phyloP scores from a whole-genome alignment of 208 protist species.

The Wallacemonas sp. region DNA sequence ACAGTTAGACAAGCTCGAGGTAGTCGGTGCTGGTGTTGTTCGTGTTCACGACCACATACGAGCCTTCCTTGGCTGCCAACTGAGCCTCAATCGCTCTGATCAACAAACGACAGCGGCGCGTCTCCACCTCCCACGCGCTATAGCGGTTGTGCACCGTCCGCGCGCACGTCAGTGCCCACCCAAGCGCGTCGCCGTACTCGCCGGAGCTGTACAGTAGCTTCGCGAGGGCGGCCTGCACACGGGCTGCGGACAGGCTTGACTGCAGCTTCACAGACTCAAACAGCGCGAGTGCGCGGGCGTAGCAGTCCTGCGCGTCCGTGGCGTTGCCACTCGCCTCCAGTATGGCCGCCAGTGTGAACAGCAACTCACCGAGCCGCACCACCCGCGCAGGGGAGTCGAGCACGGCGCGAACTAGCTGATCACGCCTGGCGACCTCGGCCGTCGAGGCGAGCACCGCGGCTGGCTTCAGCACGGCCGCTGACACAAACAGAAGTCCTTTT shows the following conservation, averaged over 20 bases:
- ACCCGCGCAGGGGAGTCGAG: conserved; percentile 10
- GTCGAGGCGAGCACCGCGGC: conserved; percentile 31
- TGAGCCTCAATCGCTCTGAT: conserved; percentile 27
- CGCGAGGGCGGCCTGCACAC: conserved; percentile 33
- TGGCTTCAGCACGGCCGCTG: conserved; percentile 35
- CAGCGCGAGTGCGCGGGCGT: conserved; percentile 41
- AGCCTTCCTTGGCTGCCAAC: conserved; percentile 38
- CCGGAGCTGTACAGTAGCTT: conserved; percentile 44
- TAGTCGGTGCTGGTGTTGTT: conserved; percentile 5
- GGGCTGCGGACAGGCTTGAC: conserved; percentile 24
- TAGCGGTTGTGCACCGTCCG: conserved; percentile 29
- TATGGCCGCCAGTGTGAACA: conserved; percentile 37
- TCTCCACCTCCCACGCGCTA: conserved; percentile 40
- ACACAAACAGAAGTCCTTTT: conserved; percentile 50
- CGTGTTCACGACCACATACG: conserved; percentile 39
- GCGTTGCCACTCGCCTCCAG: conserved; percentile 30
- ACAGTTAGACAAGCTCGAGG: conserved; percentile 10
- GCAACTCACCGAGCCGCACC: conserved; percentile 16
- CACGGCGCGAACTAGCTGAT: conserved; percentile 14
- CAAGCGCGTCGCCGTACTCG: conserved; percentile 45
- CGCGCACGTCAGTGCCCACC: conserved; percentile 34
- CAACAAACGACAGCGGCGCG: conserved; percentile 16
- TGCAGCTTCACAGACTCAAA: conserved; percentile 38
- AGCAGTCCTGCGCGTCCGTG: conserved; percentile 34
- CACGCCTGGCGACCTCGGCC: conserved; percentile 23